These are phyloP conservation scores for Pythium brachiatum DNA, from an alignment of 352 stramenopile species.

Conservation along the genomic window DNA sequence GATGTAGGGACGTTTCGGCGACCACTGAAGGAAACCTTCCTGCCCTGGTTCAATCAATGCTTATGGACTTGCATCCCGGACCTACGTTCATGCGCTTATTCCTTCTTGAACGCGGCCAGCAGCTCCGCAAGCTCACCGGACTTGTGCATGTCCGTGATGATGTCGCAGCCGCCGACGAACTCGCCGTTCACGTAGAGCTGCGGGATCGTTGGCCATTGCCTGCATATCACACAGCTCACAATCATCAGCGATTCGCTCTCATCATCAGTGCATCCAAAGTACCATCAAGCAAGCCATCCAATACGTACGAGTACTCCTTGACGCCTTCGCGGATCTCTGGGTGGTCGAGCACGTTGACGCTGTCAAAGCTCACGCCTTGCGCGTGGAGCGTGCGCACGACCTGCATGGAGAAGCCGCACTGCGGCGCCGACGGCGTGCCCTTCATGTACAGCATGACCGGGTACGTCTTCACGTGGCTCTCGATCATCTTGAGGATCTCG, in stretches of 20 bases:
- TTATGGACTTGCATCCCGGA: background rate
- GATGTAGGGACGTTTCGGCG: background rate
- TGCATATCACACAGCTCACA: constrained; percentile 29
- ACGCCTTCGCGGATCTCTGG: constrained; percentile 97
- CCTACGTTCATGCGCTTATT: constrained; percentile 27
- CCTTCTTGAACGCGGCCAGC: constrained; percentile 82
- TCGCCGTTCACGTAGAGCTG: constrained; percentile 99
- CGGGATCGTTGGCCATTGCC: constrained; percentile 95
- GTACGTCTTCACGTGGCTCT: constrained; percentile 89
- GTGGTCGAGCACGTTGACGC: constrained; percentile 98
- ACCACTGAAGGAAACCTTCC: too few relatives aligned
- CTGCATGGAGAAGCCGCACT: constrained; percentile 97
- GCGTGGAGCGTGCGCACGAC: constrained; percentile 95
- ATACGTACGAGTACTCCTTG: constrained; percentile 96
- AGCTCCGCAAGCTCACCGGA: constrained; percentile 90
- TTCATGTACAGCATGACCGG: constrained; percentile 99
- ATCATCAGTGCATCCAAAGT: background rate
- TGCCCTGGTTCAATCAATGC: background rate
- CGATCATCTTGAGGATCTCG: constrained; percentile 89
- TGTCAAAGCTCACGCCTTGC: constrained; percentile 94
- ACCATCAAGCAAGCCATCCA: background rate
- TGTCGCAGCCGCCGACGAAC: constrained; percentile 99
- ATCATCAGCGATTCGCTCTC: background rate
- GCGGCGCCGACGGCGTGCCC: constrained; percentile 94
- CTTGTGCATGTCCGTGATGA: constrained; percentile 95